Percentiles rank a stretch among this genome's conserved stretches.
These are phyloP conservation scores for Basidioascus undulatus DNA, from an alignment of 768 basidiomycete species.

Conservation along the genomic window DNA sequence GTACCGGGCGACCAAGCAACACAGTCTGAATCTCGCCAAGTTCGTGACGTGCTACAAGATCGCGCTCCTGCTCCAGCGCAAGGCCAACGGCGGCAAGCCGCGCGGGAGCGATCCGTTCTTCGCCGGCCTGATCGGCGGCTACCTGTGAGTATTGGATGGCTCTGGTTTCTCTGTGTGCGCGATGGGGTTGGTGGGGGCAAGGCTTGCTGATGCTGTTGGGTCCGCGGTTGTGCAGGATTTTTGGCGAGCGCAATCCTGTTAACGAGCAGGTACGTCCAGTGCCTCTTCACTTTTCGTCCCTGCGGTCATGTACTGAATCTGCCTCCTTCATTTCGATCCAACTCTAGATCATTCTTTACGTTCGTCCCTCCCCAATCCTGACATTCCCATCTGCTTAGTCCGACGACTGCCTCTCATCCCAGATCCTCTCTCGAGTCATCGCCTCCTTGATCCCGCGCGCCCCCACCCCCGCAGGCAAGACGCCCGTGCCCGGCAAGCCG, in stretches of 20 bases:
- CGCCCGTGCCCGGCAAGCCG: constrained; percentile 24
- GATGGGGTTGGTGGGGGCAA: not conserved
- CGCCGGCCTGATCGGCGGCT: constrained; percentile 79
- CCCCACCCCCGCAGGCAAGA: constrained; percentile 21
- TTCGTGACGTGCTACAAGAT: constrained; percentile 88
- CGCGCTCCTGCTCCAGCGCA: constrained; percentile 57
- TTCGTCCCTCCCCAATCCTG: constrained; percentile 1
- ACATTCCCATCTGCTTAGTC: too few species aligned
- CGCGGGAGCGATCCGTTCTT: constrained; percentile 64
- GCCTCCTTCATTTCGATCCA: not conserved
- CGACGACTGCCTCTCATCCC: too few species aligned
- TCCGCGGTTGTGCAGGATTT: constrained; percentile 32
- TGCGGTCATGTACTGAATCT: not conserved
- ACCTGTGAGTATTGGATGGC: constrained; percentile 25
- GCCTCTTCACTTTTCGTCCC: too few species aligned
- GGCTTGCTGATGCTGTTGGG: too few species aligned
- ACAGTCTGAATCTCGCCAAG: constrained; percentile 74
- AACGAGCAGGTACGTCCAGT: constrained; percentile 59
- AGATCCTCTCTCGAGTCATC: constrained; percentile 76
- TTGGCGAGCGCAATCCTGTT: constrained; percentile 62
- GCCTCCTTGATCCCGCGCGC: constrained; percentile 77
- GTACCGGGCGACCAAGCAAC: constrained; percentile 63
- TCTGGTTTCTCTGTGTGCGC: not conserved
- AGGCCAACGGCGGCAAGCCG: constrained; percentile 55
- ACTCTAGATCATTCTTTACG: too few species aligned